Evolutionary conservation across 352 stramenopile genomes (phyloP).

Genomic region (Phytophthora brassicae): DNA sequence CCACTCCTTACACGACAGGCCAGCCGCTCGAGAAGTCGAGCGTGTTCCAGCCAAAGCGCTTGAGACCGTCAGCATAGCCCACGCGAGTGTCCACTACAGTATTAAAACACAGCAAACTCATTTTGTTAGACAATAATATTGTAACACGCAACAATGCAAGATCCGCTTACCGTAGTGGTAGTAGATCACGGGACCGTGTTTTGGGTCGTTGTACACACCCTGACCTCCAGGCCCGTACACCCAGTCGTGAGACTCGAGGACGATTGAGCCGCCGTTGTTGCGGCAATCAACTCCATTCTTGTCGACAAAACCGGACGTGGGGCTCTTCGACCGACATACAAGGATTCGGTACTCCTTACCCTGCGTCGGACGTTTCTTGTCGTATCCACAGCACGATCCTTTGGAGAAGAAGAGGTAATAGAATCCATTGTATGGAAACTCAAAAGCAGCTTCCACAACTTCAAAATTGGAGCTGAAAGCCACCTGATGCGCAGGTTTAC

Average conservation of each 20-base stretch:
- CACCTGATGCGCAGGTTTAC: conserved; percentile 17
- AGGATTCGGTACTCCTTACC: conserved; percentile 54
- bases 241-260: conserved; percentile 41
- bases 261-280: conserved; percentile 36
- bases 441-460: conserved; percentile 37
- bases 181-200: conserved; percentile 44
- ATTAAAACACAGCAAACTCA: neutral
- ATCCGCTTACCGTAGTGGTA: conserved; percentile 46
- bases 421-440: conserved; percentile 40
- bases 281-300: conserved; percentile 32
- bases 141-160: neutral
- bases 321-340: conserved; percentile 36
- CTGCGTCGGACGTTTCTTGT: conserved; percentile 20
- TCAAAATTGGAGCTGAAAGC: conserved; percentile 30
- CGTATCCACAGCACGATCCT: conserved; percentile 38
- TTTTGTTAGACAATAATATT: neutral
- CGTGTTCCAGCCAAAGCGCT: conserved; percentile 57
- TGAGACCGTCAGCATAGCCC: conserved; percentile 50
- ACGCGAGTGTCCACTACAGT: conserved; percentile 49
- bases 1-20: conserved; percentile 13
- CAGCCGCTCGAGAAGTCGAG: conserved; percentile 49
- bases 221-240: conserved; percentile 49
- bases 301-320: conserved; percentile 36
- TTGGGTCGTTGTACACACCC: conserved; percentile 47
- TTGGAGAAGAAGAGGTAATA: conserved; percentile 56